Conservation (phyloP, 2,329 filamentous ascomycete species). For the Exophiala alcalophila region DNA sequence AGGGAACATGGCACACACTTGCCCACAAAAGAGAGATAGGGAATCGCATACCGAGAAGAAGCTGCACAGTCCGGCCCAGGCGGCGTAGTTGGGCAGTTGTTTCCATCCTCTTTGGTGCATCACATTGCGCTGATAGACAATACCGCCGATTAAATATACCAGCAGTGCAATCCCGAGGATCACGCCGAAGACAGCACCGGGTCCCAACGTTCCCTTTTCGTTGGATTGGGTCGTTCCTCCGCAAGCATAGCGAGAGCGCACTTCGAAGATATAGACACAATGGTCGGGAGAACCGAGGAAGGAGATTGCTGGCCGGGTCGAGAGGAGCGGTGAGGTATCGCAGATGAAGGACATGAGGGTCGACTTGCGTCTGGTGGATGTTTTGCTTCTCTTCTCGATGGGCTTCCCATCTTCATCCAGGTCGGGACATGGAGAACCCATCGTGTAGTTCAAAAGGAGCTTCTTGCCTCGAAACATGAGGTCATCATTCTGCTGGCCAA, state of each 20-base stretch:
- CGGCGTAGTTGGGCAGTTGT: constrained; percentile 87
- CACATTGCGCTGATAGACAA: constrained; percentile 93
- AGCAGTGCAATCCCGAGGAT: constrained; percentile 75
- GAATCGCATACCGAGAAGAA: constrained; percentile 67
- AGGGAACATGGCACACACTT: constrained; percentile 17
- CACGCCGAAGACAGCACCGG: constrained; percentile 77
- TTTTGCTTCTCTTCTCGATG: constrained; percentile 19
- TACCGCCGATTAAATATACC: constrained; percentile 87
- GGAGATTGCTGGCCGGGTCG: constrained; percentile 53
- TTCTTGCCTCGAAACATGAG: constrained; percentile 54
- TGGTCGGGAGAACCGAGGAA: constrained; percentile 89
- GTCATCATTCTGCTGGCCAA: constrained; percentile 44
- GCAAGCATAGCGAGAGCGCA: constrained; percentile 81
- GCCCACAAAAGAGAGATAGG: constrained; percentile 1
- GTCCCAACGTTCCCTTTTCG: constrained; percentile 60
- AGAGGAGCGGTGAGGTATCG: constrained; percentile 67
- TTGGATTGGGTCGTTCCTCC: constrained; percentile 55
- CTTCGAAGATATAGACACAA: constrained; percentile 94
- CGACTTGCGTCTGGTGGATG: constrained; percentile 59
- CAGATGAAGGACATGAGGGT: constrained; percentile 91
- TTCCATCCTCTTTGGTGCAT: constrained; percentile 93
- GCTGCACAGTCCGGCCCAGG: constrained; percentile 84
- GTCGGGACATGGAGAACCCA: constrained; percentile 66
- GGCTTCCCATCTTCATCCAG: constrained; percentile 29
- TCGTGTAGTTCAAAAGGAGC: constrained; percentile 71